These are phyloP conservation scores for Xylaria cubensis DNA, from an alignment of 495 filamentous ascomycete genomes.

Conservation along the genomic window DNA sequence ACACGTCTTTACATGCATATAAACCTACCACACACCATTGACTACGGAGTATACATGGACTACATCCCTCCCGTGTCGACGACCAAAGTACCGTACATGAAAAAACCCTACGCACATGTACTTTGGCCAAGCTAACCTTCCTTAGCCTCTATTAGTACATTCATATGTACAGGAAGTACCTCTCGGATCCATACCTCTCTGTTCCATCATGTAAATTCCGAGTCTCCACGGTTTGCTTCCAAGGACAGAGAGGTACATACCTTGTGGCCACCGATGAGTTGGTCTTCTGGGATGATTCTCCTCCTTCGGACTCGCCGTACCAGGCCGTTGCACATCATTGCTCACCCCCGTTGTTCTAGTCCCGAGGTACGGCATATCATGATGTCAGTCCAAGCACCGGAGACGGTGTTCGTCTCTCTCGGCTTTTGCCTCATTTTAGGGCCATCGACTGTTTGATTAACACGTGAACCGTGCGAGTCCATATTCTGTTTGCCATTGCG, in stretches of 20 bases:
- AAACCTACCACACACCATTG: not conserved
- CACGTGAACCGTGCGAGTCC: slow-evolving; percentile 25
- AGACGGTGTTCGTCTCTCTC: slow-evolving; percentile 11
- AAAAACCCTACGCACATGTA: not conserved
- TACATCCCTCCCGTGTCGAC: not conserved
- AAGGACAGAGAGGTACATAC: not conserved
- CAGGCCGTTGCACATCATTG: slow-evolving; percentile 11
- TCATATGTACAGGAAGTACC: not conserved
- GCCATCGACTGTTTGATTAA: slow-evolving; percentile 26
- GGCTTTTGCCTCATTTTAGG: slow-evolving; percentile 15
- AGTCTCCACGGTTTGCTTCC: not conserved
- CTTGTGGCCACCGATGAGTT: slow-evolving; percentile 5
- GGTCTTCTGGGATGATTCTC: not conserved
- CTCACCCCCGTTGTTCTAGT: slow-evolving; percentile 6
- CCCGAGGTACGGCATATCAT: slow-evolving; percentile 1
- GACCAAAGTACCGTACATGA: slow-evolving; percentile 10
- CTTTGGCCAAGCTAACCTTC: not conserved
- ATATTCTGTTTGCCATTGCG: slow-evolving; percentile 11
- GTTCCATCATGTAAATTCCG: slow-evolving; percentile 1
- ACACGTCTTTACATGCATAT: not conserved
- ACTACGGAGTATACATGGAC: not conserved
- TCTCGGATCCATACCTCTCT: slow-evolving; percentile 2
- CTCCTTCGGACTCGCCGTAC: slow-evolving; percentile 17
- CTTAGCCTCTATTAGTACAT: not conserved
- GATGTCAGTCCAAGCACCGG: slow-evolving; percentile 12